Evolutionary conservation across 345 rosid species (phyloP), one percentile per base, ranked within the genome.

Genomic region (Populus simonii): DNA sequence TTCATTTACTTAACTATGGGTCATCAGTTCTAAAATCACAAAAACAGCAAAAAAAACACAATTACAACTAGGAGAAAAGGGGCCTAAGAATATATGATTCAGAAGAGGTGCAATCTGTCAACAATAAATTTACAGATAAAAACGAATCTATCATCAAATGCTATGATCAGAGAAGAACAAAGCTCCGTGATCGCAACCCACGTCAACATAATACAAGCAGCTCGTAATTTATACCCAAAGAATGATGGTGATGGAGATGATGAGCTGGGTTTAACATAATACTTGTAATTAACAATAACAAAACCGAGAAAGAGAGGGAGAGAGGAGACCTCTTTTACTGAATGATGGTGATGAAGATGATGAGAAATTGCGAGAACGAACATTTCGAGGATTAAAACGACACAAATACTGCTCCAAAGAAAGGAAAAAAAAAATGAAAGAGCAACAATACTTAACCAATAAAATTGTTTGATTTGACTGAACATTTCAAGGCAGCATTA

Each of bases 351-450:
- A 31, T 31, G 33, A 31, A 31, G 81, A 82, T 23, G 75, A 71
- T 39, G 78, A 78, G 65, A 72, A 31, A 0, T 31, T 73, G 65
- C 76, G 81, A 53, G 78, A 69, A 35, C 59, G 84, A 35, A 61
- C n/a, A 68, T 61, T 47, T 12, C 29, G 78, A 29, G 76, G 41
- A 45, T 78, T 74, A 49, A 20, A 41, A 25, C 73, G 29, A 9
- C 45, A 66, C 62, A 78, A 53, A 71, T 65, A 74, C 84, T 78
- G 84, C 81, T 55, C 17, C 13, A 41, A 31, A 29, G 33, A 25
- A n/a, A n/a, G 16, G 20, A 8, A 20, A 35, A 13, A 13, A 31
- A 31, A 31, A 2, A 31, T 33, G 36, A 33, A 33, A 33, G 36
- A 33, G 36, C 36, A 33, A 33, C 36, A 33, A 4, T 33, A 33